Conservation (phyloP, 306 rosid species). For the Benincasa hispida region DNA sequence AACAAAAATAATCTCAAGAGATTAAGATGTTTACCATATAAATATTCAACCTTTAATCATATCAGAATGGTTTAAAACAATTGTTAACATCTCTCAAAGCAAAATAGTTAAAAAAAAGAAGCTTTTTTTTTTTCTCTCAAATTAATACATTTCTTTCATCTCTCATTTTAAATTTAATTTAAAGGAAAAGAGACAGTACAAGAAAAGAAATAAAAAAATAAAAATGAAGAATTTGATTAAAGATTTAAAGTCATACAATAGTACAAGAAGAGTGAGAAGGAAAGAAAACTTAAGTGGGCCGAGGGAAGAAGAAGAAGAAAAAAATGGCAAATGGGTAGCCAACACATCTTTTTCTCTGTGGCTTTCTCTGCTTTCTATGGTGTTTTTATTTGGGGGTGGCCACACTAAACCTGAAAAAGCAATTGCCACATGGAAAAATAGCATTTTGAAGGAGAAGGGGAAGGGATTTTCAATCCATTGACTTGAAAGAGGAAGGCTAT, state of each 20-base stretch:
- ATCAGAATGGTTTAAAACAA: neutral
- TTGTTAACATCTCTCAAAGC: neutral
- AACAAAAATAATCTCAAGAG: constrained; percentile 1
- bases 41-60: neutral
- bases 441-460: neutral
- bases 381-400: neutral
- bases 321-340: neutral
- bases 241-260: neutral
- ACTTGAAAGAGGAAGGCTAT: neutral
- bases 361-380: constrained; percentile 18
- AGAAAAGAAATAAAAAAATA: neutral
- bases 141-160: neutral
- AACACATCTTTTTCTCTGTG: neutral
- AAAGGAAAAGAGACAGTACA: neutral
- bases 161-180: neutral
- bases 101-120: too few species aligned
- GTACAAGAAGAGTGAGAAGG: neutral
- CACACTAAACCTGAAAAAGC: constrained; percentile 6
- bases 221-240: neutral
- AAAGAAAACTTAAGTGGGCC: too few species aligned
- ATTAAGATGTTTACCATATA: neutral
- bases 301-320: neutral
- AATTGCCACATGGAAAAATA: constrained; percentile 3
- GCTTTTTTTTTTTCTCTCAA: neutral
- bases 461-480: neutral